Evolutionary conservation across 2,329 filamentous ascomycete genomes (phyloP), one percentile per base, ranked within the genome.

Genomic region (Penicillium concentricum): DNA sequence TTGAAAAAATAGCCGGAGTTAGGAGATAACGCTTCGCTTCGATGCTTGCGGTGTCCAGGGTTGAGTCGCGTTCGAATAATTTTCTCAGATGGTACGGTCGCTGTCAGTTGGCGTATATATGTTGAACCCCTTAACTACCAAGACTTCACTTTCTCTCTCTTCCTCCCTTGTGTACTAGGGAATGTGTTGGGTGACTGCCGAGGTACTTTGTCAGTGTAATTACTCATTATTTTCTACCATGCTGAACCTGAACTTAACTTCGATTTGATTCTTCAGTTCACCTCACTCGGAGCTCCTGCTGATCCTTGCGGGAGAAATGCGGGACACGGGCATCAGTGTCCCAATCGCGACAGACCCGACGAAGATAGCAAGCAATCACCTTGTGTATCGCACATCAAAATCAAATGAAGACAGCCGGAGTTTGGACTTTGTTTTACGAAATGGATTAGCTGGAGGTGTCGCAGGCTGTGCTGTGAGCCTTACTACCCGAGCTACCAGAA

Each of bases 381-480:
- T 34, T 10, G 13, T 1, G 26, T 28, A 32, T 32, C 28, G 20
- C 20, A n/a, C 9, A 13, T 34, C 44, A n/a, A 16, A n/a, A 35
- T 7, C 28, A 24, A 24, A 47, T 12, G 1, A 35, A 18, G 9
- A 41, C 13, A 90, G 87, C 76, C 85, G 87, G 71, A 94, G 87
- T 72, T 79, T 89, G 62, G 89, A 95, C 66, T 97, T 97, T 74
- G 79, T 94, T 39, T 81, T 91, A 76, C 85, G 90, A 67, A 93
- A 89, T 58, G 91, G 90, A 26, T 76, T 95, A 30, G 93, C 93
- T 3, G 93, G 93, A 38, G 93, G 93, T 15, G 64, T 97, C 55
- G 93, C 93, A 54, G 93, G 92, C 63, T 96, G 92, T 76, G 91
- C 90, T 62, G 91, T 96, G 84, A 67, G 88, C 24, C 16, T 7